Base-by-base conservation (phyloP, 495 filamentous ascomycete species). In the Penicillium coffeae region DNA sequence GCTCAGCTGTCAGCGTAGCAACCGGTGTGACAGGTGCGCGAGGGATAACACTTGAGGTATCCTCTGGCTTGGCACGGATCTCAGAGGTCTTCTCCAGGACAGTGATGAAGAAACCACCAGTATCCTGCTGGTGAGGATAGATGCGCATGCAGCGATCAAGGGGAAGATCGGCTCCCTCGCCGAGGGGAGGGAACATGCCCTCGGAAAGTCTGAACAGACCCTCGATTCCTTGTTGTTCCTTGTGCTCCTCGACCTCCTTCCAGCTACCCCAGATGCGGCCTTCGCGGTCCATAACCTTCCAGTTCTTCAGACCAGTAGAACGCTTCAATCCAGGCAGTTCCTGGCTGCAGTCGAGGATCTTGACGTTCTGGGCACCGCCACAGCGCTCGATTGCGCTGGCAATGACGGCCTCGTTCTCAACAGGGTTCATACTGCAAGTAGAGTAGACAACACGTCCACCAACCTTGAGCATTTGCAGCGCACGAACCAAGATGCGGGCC, bases 371-470 rank as follows among this genome's bases (percentile, higher is more conserved):
- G 2, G 80, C 62, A 8, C 93, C 93, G 50, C 93, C 93, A 58
- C 91, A 97, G 35, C 90, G 80, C 50, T 90, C 87, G 56, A 97
- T 95, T 3, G 94, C 92, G 41, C 70, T 74, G 2, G 87, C 77
- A 47, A 98, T 70, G 16, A 97, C 90, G n/a, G 94, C 87, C 72
- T 98, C 93, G 60, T 98, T 95, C 66, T 98, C 93, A 18, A 97
- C 77, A 0, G 93, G 92, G 67, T 96, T 98, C 86, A 98, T 87
- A 66, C 89, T 94, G 74, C 93, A 98, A 13, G 93, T 97, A 6
- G 91, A 96, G 71, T 97, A 98, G 21, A 97, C 90, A 8, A 96
- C 85, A 38, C 89, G 81, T 49, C 93, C 93, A 25, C 93, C 93
- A 35, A 88, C 86, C 69, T 96, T 97, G 16, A 97, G 76, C 88